phyloP scores from a whole-genome alignment of 1,284 basidiomycete genomes.

The Ganoderma resinaceum region DNA sequence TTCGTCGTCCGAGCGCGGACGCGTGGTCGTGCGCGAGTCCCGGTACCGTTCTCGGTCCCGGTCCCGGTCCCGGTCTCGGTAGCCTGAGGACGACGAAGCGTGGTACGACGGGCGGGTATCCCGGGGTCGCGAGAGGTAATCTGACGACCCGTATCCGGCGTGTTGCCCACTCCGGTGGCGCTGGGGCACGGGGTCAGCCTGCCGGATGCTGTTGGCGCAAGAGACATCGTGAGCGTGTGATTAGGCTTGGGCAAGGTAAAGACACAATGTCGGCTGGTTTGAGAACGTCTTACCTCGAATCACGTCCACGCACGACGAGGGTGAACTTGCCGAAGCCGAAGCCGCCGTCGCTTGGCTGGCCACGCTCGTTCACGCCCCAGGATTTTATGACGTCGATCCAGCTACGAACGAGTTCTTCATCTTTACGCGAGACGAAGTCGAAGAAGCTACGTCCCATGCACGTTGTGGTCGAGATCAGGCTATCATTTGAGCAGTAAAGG shows the following conservation, averaged over 20 bases:
- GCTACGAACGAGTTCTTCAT: slow-evolving; percentile 66
- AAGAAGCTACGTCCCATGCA: slow-evolving; percentile 75
- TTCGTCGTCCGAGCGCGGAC: slow-evolving; percentile 39
- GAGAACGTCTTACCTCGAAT: slow-evolving; percentile 55
- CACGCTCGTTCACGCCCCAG: slow-evolving; percentile 82
- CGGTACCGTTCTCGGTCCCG: slow-evolving; percentile 20
- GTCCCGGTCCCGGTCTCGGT: slow-evolving; percentile 22
- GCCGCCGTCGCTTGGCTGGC: slow-evolving; percentile 80
- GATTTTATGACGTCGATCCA: slow-evolving; percentile 79
- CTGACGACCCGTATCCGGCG: slow-evolving; percentile 1
- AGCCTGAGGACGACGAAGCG: slow-evolving; percentile 11
- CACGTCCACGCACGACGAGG: slow-evolving; percentile 60
- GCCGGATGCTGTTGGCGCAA: slow-evolving; percentile 32
- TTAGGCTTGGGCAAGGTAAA: background rate
- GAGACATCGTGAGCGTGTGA: slow-evolving; percentile 3
- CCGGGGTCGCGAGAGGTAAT: slow-evolving; percentile 7
- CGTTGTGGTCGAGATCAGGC: slow-evolving; percentile 59
- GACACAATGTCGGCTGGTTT: background rate
- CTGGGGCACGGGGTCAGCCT: slow-evolving; percentile 32
- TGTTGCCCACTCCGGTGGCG: slow-evolving; percentile 31
- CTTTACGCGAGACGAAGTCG: slow-evolving; percentile 69
- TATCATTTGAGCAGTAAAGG: slow-evolving; percentile 74
- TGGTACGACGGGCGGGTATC: slow-evolving; percentile 15
- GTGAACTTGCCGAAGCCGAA: slow-evolving; percentile 79
- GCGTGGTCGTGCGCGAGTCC: slow-evolving; percentile 17